These are phyloP conservation scores for Diplogelasinospora grovesii DNA, from an alignment of 495 filamentous ascomycete species.

Conservation along the genomic window DNA sequence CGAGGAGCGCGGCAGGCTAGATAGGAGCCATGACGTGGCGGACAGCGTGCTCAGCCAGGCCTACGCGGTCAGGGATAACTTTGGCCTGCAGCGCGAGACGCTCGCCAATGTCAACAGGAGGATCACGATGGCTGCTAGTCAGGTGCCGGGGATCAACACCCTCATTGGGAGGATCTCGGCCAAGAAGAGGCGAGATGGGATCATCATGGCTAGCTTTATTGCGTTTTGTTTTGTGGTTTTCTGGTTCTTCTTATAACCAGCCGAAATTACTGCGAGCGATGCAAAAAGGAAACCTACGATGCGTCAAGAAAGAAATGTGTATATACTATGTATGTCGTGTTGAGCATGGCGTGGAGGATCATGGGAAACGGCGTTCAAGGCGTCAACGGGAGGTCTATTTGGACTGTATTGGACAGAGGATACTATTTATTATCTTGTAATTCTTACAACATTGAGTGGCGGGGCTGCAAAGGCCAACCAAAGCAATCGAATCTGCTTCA, in stretches of 20 bases:
- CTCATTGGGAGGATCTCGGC: conserved; percentile 90
- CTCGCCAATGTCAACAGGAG: conserved; percentile 79
- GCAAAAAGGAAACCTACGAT: no score
- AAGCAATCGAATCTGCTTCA: no score
- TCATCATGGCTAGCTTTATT: conserved; percentile 87
- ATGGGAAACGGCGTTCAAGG: no score
- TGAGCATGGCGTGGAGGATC: conserved; percentile 5
- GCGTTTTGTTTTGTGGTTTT: conserved; percentile 85
- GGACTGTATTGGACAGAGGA: no score
- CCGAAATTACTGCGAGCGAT: no score
- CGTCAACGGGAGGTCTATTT: no score
- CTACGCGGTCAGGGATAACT: conserved; percentile 92
- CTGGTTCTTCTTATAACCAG: conserved; percentile 66
- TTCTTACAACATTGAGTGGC: no score
- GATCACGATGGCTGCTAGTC: conserved; percentile 79
- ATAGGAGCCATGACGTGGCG: conserved; percentile 77
- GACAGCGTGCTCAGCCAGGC: conserved; percentile 93
- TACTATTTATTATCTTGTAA: no score
- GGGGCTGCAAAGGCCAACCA: no score
- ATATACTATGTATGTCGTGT: conserved; percentile 1
- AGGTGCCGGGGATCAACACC: conserved; percentile 88
- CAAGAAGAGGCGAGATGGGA: conserved; percentile 90
- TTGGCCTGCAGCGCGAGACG: conserved; percentile 78
- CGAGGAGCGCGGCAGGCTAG: conserved; percentile 75
- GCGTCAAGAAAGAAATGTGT: no score